Conservation (phyloP, 345 rosid species). For the Euphorbia tirucalli region DNA sequence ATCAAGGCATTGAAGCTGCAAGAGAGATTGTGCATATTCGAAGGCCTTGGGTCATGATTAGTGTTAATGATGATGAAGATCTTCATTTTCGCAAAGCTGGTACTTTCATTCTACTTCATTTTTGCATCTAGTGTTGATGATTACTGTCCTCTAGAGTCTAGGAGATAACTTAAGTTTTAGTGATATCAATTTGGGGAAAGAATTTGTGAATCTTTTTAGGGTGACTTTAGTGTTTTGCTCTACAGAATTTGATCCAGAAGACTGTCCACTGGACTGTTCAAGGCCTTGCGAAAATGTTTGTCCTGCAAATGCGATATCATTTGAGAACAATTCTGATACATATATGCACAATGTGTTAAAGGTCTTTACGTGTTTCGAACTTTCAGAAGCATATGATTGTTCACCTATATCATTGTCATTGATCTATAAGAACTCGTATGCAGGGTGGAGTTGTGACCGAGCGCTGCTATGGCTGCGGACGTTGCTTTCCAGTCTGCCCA, state of each 20-base stretch:
- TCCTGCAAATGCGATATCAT: constrained; percentile 57
- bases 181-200: too few relatives aligned
- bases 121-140: not conserved
- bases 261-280: constrained; percentile 56
- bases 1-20: constrained; percentile 52
- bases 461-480: constrained; percentile 63
- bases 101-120: constrained; percentile 8
- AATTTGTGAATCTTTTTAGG: not conserved
- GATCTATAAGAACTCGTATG: not conserved
- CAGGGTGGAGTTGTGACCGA: constrained; percentile 58
- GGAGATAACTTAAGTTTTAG: too few relatives aligned
- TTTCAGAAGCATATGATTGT: constrained; percentile 8
- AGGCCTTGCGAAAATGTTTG: constrained; percentile 57
- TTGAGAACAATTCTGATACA: constrained; percentile 17
- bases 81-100: constrained; percentile 70
- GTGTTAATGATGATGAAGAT: constrained; percentile 60
- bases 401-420: not conserved
- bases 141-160: not conserved
- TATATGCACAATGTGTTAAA: constrained; percentile 24
- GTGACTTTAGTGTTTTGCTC: constrained; percentile 1
- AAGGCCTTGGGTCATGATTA: constrained; percentile 69
- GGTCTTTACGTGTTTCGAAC: too few relatives aligned
- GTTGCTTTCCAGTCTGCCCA: constrained; percentile 60
- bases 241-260: constrained; percentile 54
- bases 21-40: constrained; percentile 40